Base-by-base conservation (phyloP, 257 asterid species). In the Schizonepeta tenuifolia region DNA sequence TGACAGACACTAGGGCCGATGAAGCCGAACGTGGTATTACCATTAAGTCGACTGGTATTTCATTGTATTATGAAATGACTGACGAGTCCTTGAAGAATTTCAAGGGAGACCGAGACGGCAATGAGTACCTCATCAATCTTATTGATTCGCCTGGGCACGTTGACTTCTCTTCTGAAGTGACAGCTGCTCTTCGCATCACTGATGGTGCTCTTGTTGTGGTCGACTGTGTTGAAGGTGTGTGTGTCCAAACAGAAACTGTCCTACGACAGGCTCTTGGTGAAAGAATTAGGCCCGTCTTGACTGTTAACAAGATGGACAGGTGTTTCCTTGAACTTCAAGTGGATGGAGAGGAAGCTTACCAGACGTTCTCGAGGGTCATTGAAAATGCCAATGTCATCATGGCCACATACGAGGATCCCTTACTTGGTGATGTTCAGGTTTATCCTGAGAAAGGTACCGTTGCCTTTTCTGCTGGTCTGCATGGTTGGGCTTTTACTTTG, bases 1-100 rank as follows among this genome's bases (percentile, higher is more conserved):
- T 83, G 87, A 83, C 88, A 0, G 90, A 85, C 83, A 85, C 90
- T 33, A 82, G 88, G 57, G 87, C 87, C 8, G 89, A 85, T 72
- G 89, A 85, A 78, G 89, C 89, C 9, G 89, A 85, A 46, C 87
- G 87, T 43, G 87, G 89, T 33, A 85, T 85, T 75, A 85, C 89
- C 8, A 85, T 82, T 11, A 82, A 85, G 77, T 85, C 89, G 7
- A 85, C 87, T 7, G 89, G 89, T 60, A 85, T 85, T 69, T 85
- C 89, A 0, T 81, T 85, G 58, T 82, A 85, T 41, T 85, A 85
- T 67, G 84, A 80, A 67, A 82, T 85, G 89, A 22, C 77, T 26
- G 86, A 78, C 4, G 81, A 13, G 18, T 65, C 83, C 4, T 24
- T 80, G 78, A 80, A 78, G 77, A 71, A 22, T 58, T 82, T 12